phyloP scores from a whole-genome alignment of 768 basidiomycete genomes.

The Lentinula aciculospora region DNA sequence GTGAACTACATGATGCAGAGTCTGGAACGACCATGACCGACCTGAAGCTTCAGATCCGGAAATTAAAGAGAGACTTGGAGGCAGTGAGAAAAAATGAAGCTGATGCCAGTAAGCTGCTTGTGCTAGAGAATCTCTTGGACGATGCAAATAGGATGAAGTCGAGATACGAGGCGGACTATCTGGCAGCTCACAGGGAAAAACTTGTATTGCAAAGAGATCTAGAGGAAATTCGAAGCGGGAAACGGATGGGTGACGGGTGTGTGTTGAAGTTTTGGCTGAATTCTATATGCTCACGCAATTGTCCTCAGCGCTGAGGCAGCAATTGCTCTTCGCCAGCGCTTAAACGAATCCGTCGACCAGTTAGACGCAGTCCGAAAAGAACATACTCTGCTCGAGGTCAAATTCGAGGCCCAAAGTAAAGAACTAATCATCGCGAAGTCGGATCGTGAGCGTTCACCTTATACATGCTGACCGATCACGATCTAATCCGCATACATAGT shows the following conservation, averaged over 20 bases:
- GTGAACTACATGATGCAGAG: slow-evolving; percentile 85
- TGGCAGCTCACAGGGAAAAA: slow-evolving; percentile 78
- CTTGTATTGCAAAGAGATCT: slow-evolving; percentile 74
- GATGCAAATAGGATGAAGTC: slow-evolving; percentile 89
- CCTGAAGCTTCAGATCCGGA: slow-evolving; percentile 81
- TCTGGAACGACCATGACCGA: slow-evolving; percentile 86
- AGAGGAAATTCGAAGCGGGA: slow-evolving; percentile 89
- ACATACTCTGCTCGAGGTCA: slow-evolving; percentile 67
- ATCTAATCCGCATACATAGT: slow-evolving; percentile 38
- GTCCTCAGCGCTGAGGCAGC: slow-evolving; percentile 69
- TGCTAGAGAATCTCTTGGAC: slow-evolving; percentile 88
- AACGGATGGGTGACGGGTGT: slow-evolving; percentile 76
- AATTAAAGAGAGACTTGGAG: slow-evolving; percentile 76
- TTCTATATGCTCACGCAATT: slow-evolving; percentile 5
- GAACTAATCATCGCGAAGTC: slow-evolving; percentile 83
- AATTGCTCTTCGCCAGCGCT: slow-evolving; percentile 79
- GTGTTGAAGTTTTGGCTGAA: slow-evolving; percentile 15
- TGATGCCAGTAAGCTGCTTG: slow-evolving; percentile 70
- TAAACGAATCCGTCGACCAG: slow-evolving; percentile 85
- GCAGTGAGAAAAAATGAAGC: slow-evolving; percentile 67
- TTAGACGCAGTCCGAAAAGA: slow-evolving; percentile 65
- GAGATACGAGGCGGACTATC: slow-evolving; percentile 84
- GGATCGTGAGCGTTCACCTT: slow-evolving; percentile 51
- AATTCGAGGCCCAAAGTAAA: slow-evolving; percentile 51
- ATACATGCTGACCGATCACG: neutral